Conservation (phyloP, 208 protist genomes). For the Histomonas meleagridis region DNA sequence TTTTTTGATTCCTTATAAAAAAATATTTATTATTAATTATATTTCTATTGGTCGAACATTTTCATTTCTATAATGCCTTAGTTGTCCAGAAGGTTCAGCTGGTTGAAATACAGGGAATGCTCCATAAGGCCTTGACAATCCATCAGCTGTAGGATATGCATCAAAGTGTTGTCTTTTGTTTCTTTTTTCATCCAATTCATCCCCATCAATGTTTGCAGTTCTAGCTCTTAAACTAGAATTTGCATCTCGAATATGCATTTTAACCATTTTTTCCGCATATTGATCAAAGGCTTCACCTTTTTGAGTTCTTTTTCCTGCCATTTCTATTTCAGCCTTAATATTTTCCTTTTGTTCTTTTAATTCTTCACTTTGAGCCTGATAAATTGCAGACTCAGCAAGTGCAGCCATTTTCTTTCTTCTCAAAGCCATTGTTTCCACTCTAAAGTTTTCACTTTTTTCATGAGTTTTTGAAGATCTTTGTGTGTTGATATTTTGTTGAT, state of each 20-base stretch:
- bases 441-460: background rate
- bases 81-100: background rate
- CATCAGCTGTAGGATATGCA: conserved; percentile 20
- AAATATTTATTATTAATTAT: background rate
- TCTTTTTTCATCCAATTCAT: background rate
- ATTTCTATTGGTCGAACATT: background rate
- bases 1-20: too few relatives aligned
- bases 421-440: background rate
- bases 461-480: background rate
- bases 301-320: background rate
- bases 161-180: background rate
- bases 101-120: conserved; percentile 19
- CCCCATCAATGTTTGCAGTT: background rate
- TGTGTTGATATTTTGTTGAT: background rate
- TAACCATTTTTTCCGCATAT: conserved; percentile 9
- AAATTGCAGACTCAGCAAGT: background rate
- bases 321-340: background rate
- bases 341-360: conserved; percentile 28
- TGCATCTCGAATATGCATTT: conserved; percentile 18
- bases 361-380: background rate
- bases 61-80: conserved; percentile 30
- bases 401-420: conserved; percentile 33
- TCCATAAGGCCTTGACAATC: conserved; percentile 6
- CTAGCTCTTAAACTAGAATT: too few relatives aligned
- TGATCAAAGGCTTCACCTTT: conserved; percentile 30